Percentiles rank a stretch among this genome's conserved stretches.
These are phyloP conservation scores for Fusarium austroafricanum DNA, from an alignment of 2,329 filamentous ascomycete genomes.

Conservation along the genomic window DNA sequence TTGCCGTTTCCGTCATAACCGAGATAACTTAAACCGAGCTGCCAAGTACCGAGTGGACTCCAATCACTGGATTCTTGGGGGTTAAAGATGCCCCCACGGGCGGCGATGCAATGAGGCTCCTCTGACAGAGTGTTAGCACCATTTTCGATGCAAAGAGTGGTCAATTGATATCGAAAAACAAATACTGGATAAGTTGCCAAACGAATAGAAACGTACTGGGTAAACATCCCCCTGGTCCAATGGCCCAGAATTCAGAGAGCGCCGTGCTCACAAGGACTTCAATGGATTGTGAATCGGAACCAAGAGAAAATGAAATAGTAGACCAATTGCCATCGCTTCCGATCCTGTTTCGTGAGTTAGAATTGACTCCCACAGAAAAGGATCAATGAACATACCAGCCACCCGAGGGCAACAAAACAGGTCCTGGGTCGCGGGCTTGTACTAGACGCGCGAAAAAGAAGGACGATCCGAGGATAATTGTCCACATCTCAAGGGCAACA, in stretches of 20 bases:
- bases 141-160: not conserved
- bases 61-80: constrained; percentile 66
- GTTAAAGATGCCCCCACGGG: constrained; percentile 70
- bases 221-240: constrained; percentile 68
- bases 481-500: constrained; percentile 29
- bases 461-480: constrained; percentile 27
- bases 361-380: not conserved
- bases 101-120: constrained; percentile 64
- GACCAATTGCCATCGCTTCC: constrained; percentile 80
- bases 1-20: constrained; percentile 70
- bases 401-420: constrained; percentile 38
- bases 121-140: constrained; percentile 47
- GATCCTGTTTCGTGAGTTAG: constrained; percentile 57
- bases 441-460: constrained; percentile 29
- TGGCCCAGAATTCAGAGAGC: constrained; percentile 77
- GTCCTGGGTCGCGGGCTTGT: constrained; percentile 36
- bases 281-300: constrained; percentile 54
- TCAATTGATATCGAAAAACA: not conserved
- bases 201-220: constrained; percentile 54
- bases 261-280: constrained; percentile 70
- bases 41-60: constrained; percentile 68
- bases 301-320: constrained; percentile 67
- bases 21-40: constrained; percentile 69
- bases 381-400: constrained; percentile 33
- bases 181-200: not conserved